Conservation (phyloP, 2,329 filamentous ascomycete genomes). For the Fusarium sp. region DNA sequence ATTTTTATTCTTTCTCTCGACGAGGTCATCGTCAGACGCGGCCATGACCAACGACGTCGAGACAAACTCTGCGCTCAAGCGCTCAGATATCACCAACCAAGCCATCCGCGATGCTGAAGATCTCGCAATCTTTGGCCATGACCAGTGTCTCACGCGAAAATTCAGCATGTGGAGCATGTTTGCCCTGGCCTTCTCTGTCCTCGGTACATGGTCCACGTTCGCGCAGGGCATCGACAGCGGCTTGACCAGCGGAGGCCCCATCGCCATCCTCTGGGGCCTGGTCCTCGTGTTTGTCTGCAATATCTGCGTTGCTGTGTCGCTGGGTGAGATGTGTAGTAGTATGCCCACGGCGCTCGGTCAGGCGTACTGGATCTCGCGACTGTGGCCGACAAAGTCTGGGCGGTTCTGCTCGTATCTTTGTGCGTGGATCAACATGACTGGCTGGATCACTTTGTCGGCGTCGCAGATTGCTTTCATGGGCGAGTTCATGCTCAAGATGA, state of each 20-base stretch:
- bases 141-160: conserved; percentile 52
- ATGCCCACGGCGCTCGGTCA: conserved; percentile 69
- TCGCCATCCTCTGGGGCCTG: conserved; percentile 64
- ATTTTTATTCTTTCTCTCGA: conserved; percentile 14
- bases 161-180: conserved; percentile 66
- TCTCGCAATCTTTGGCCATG: conserved; percentile 52
- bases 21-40: conserved; percentile 34
- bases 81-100: conserved; percentile 36
- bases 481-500: conserved; percentile 64
- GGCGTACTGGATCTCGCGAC: conserved; percentile 60
- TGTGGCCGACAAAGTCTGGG: conserved; percentile 50
- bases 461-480: conserved; percentile 67
- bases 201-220: conserved; percentile 66
- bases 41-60: conserved; percentile 40
- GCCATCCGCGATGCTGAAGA: conserved; percentile 49
- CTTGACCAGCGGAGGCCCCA: conserved; percentile 61
- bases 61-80: conserved; percentile 37
- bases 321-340: conserved; percentile 64
- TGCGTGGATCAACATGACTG: conserved; percentile 68
- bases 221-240: conserved; percentile 59
- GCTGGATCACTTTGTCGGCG: conserved; percentile 65
- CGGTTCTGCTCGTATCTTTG: conserved; percentile 64
- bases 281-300: conserved; percentile 61
- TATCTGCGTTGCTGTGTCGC: conserved; percentile 60
- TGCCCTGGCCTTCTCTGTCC: conserved; percentile 63